These are phyloP conservation scores for Anthostomella pinea DNA, from an alignment of 2,329 filamentous ascomycete genomes.

Conservation along the genomic window DNA sequence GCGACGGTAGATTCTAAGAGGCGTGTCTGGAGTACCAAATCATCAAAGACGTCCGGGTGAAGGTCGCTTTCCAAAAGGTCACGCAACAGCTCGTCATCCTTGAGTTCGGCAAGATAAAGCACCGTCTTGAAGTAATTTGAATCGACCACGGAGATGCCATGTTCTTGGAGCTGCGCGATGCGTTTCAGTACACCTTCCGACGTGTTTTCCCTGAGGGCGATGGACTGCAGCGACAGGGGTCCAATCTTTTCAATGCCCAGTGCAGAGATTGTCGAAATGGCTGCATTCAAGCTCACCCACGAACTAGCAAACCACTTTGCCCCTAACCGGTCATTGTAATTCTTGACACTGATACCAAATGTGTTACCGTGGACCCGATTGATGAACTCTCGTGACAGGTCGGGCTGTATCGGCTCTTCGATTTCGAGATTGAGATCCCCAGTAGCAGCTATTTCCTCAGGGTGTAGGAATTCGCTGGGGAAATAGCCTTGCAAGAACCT, in stretches of 20 bases:
- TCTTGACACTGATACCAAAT: conserved; percentile 41
- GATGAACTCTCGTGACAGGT: conserved; percentile 33
- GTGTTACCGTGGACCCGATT: conserved; percentile 39
- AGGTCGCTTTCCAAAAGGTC: conserved; percentile 48
- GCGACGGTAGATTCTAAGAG: conserved; percentile 36
- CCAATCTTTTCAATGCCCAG: conserved; percentile 72
- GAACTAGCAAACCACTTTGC: conserved; percentile 76
- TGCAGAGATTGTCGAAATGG: conserved; percentile 64
- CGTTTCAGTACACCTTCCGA: conserved; percentile 54
- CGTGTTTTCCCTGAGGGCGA: conserved; percentile 64
- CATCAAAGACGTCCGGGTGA: conserved; percentile 55
- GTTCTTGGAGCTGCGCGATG: conserved; percentile 57
- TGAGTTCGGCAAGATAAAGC: conserved; percentile 57
- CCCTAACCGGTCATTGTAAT: conserved; percentile 66
- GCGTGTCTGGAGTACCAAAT: conserved; percentile 38
- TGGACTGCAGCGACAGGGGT: conserved; percentile 71
- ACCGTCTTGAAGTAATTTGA: conserved; percentile 66
- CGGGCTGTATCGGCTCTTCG: conserved; percentile 12
- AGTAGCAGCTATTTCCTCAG: conserved; percentile 34
- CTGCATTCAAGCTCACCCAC: conserved; percentile 69
- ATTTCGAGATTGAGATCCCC: conserved; percentile 7
- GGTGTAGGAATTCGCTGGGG: conserved; percentile 35
- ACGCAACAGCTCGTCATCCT: conserved; percentile 48
- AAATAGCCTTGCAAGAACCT: conserved; percentile 47
- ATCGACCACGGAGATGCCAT: conserved; percentile 60